These are phyloP conservation scores for Sugiyamaella paludigena DNA, from an alignment of 1,139 yeast species.

Conservation along the genomic window DNA sequence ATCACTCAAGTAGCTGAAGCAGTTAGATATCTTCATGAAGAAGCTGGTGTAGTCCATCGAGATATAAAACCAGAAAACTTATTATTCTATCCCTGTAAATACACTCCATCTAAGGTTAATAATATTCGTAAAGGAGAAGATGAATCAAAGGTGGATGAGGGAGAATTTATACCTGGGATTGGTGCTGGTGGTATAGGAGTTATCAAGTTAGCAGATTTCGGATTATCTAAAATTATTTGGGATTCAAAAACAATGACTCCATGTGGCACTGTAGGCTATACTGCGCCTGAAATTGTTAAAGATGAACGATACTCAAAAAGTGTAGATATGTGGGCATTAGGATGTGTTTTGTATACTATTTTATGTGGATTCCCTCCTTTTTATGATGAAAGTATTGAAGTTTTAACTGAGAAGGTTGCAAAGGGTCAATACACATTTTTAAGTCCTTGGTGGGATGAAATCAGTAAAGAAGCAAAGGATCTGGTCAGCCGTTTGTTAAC, in stretches of 20 bases:
- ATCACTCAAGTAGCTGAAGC: constrained; percentile 83
- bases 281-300: constrained; percentile 92
- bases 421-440: constrained; percentile 79
- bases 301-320: constrained; percentile 84
- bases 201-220: constrained; percentile 90
- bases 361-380: constrained; percentile 96
- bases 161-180: constrained; percentile 65
- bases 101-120: constrained; percentile 50
- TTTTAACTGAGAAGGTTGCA: constrained; percentile 78
- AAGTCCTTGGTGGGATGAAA: constrained; percentile 98
- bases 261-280: constrained; percentile 87
- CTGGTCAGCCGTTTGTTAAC: constrained; percentile 75
- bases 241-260: constrained; percentile 73
- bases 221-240: constrained; percentile 80
- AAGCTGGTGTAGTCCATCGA: constrained; percentile 84
- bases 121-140: constrained; percentile 73
- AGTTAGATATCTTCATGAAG: constrained; percentile 73
- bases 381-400: constrained; percentile 81
- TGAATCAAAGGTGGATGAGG: constrained; percentile 78
- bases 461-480: constrained; percentile 71
- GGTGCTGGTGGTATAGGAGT: constrained; percentile 92
- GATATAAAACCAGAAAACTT: constrained; percentile 95
- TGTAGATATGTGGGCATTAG: constrained; percentile 96
- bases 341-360: constrained; percentile 86
- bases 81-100: constrained; percentile 72